Evolutionary conservation across 768 basidiomycete genomes (phyloP).

Genomic region (Cytidiella melzeri): DNA sequence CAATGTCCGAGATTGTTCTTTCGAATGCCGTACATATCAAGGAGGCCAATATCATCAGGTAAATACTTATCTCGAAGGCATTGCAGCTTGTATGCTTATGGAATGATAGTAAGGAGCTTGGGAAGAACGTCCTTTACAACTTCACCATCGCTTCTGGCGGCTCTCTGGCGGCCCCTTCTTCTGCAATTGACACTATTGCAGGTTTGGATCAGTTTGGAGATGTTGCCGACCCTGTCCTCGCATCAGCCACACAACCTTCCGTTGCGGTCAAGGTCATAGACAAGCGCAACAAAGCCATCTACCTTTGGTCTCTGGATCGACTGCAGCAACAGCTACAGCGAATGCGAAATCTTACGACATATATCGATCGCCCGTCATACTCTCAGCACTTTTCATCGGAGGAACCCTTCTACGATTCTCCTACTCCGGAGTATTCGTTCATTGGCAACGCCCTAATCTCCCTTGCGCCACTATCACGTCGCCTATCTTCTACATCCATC

Average conservation of each 20-base stretch:
- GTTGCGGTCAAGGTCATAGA: conserved; percentile 91
- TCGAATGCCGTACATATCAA: conserved; percentile 82
- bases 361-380: conserved; percentile 89
- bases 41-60: conserved; percentile 94
- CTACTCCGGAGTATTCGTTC: conserved; percentile 86
- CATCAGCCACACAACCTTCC: conserved; percentile 70
- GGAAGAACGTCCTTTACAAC: conserved; percentile 86
- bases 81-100: conserved; percentile 1
- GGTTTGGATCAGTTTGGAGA: conserved; percentile 91
- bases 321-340: conserved; percentile 84
- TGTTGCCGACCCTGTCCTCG: conserved; percentile 76
- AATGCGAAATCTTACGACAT: conserved; percentile 89
- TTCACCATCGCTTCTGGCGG: conserved; percentile 87
- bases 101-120: conserved; percentile 66
- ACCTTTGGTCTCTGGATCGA: conserved; percentile 86
- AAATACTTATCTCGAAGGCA: conserved; percentile 7
- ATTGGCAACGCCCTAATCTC: conserved; percentile 84
- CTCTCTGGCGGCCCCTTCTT: conserved; percentile 69
- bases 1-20: conserved; percentile 87
- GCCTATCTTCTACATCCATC: conserved; percentile 64
- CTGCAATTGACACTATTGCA: conserved; percentile 79
- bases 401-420: conserved; percentile 87
- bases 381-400: conserved; percentile 91
- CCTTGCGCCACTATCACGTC: conserved; percentile 72
- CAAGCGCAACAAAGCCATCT: conserved; percentile 78